A percentile compares a stretch with the other conserved stretches of the same genome.
These are phyloP conservation scores for Penicillium sp. DNA, from an alignment of 2,329 filamentous ascomycete genomes.

Conservation along the genomic window DNA sequence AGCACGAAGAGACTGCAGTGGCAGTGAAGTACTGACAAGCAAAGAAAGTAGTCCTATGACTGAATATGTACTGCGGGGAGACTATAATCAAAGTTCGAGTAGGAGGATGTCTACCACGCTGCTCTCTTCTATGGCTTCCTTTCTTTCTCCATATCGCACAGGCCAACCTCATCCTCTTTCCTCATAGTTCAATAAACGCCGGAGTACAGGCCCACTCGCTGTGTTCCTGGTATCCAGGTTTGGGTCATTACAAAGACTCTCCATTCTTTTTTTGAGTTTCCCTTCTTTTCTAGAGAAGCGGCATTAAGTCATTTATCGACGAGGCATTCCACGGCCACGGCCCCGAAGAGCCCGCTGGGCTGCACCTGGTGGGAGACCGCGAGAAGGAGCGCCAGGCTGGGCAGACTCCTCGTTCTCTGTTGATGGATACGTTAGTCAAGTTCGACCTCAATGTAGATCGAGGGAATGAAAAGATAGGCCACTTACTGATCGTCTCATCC, in stretches of 20 bases:
- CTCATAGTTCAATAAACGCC: slow-evolving; percentile 3
- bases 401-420: slow-evolving; percentile 87
- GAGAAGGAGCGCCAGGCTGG: slow-evolving; percentile 76
- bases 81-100: slow-evolving; percentile 7
- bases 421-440: slow-evolving; percentile 23
- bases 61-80: slow-evolving; percentile 6
- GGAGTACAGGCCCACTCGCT: background rate
- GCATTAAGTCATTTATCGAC: slow-evolving; percentile 33
- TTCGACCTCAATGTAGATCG: background rate
- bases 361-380: slow-evolving; percentile 75
- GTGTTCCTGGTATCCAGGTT: background rate
- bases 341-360: slow-evolving; percentile 87
- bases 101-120: slow-evolving; percentile 17
- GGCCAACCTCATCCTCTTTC: background rate
- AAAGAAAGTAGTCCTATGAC: slow-evolving; percentile 4
- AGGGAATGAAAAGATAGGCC: slow-evolving; percentile 7
- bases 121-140: slow-evolving; percentile 1
- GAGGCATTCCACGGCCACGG: slow-evolving; percentile 85
- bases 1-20: background rate
- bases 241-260: slow-evolving; percentile 19
- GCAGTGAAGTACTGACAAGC: background rate
- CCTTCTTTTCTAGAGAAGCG: slow-evolving; percentile 11
- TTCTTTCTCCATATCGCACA: slow-evolving; percentile 15
- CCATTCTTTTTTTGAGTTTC: slow-evolving; percentile 16
- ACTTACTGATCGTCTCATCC: slow-evolving; percentile 90